Evolutionary conservation across 139 green algal genomes (phyloP), one percentile per base, ranked within the genome.

Genomic region (Pedinophyceae sp.): DNA sequence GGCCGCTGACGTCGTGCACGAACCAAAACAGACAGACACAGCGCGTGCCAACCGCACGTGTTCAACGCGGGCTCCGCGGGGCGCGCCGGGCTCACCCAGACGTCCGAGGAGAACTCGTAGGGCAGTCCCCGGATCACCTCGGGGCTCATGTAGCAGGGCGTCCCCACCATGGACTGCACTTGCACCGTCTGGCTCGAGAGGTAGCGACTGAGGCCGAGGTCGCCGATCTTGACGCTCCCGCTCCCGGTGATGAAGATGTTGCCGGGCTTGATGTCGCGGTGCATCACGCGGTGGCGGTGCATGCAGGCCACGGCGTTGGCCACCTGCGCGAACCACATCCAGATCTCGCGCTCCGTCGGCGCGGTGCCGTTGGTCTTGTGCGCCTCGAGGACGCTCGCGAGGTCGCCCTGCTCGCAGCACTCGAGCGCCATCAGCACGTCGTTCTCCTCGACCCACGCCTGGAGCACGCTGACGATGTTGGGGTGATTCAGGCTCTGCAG

Each of bases 401-500:
- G 34, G 34, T 43, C 34, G 10, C 34, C 34, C 10, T 13, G 10
- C 34, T 43, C 34, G 34, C 34, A 43, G 34, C 34, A 43, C 34
- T 43, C 34, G 10, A 43, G 34, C 34, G 13, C 34, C 10, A 43
- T 7, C 34, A 43, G 10, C 34, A 43, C 13, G 13, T 43, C 34
- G 34, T 43, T 43, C 10, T 13, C 34, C 7, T 43, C 10, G 30
- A 59, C 25, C 18, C 25, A 27, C 0, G 72, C 72, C 49, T 79
- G 67, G 54, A 69, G 58, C 55, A 74, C 70, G 30, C 66, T 63
- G 54, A 79, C 73, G 61, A 79, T 74, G 59, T 75, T 67, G 13
- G 65, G 67, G 54, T 79, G 72, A 41, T 58, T 58, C 13, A 76
- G 61, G 55, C 69, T 60, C 27, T 70, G 54, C 55, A 79, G 55